Evolutionary conservation across 768 basidiomycete genomes (phyloP).

Genomic region (Suillus subluteus): DNA sequence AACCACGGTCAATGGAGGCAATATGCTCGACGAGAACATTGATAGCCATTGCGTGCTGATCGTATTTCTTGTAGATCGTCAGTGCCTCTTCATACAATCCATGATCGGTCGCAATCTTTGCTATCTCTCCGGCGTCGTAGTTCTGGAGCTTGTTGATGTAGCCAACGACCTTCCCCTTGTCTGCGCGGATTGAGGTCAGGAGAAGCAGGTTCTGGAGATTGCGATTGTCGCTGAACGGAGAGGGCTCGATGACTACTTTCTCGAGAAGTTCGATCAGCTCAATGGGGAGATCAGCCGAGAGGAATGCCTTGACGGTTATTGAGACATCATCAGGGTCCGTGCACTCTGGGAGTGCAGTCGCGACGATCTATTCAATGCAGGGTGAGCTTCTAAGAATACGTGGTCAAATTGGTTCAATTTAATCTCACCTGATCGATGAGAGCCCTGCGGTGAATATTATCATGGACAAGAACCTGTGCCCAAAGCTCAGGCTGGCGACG

Average conservation of each 20-base stretch:
- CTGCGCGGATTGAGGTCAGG: constrained; percentile 94
- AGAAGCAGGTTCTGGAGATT: constrained; percentile 95
- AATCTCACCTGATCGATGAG: constrained; percentile 84
- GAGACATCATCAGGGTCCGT: constrained; percentile 99
- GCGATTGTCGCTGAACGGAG: constrained; percentile 96
- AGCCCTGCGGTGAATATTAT: constrained; percentile 90
- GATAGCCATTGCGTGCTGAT: constrained; percentile 94
- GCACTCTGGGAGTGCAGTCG: constrained; percentile 94
- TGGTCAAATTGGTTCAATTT: not conserved
- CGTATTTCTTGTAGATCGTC: constrained; percentile 97
- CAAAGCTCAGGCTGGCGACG: constrained; percentile 94
- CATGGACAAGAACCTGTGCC: constrained; percentile 89
- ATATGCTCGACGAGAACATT: constrained; percentile 98
- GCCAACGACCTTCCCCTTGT: constrained; percentile 97
- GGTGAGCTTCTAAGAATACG: not conserved
- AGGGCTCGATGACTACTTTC: constrained; percentile 97
- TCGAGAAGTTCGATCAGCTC: constrained; percentile 97
- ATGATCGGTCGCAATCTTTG: constrained; percentile 95
- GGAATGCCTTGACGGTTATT: constrained; percentile 97
- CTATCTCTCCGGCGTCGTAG: constrained; percentile 93
- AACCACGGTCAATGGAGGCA: constrained; percentile 94
- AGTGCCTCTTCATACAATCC: constrained; percentile 95
- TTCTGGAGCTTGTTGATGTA: constrained; percentile 98
- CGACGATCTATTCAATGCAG: constrained; percentile 64
- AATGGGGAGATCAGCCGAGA: constrained; percentile 94